phyloP scores from a whole-genome alignment of 148 eudicot genomes.

The Euryodendron excelsum region DNA sequence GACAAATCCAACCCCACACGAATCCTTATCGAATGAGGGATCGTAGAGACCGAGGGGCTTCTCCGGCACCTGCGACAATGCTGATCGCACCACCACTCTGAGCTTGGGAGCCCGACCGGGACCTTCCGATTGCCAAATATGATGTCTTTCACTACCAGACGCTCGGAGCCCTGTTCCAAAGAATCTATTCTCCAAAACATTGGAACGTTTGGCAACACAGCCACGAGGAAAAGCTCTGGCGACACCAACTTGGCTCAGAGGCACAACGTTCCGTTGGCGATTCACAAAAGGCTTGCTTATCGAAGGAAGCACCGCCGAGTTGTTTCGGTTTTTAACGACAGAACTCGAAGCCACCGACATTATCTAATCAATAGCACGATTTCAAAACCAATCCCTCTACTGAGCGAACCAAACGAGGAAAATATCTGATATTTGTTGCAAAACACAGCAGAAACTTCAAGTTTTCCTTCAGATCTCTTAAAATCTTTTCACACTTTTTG shows the following conservation, averaged over 20 bases:
- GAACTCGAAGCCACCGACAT: slow-evolving; percentile 60
- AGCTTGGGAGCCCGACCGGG: slow-evolving; percentile 54
- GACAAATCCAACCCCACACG: slow-evolving; percentile 97
- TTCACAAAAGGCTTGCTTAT: slow-evolving; percentile 17
- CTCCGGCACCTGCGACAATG: slow-evolving; percentile 85
- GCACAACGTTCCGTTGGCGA: slow-evolving; percentile 27
- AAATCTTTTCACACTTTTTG: not conserved
- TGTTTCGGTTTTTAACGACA: slow-evolving; percentile 27
- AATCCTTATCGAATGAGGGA: slow-evolving; percentile 76
- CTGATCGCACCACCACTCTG: slow-evolving; percentile 51
- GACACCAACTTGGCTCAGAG: slow-evolving; percentile 30
- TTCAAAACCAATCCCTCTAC: not conserved
- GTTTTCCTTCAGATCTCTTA: not conserved
- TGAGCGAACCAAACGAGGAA: not conserved
- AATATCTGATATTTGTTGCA: not conserved
- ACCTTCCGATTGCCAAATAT: slow-evolving; percentile 53
- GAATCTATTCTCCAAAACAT: slow-evolving; percentile 22
- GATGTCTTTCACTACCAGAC: slow-evolving; percentile 32
- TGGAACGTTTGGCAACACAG: slow-evolving; percentile 23
- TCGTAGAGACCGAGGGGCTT: slow-evolving; percentile 89
- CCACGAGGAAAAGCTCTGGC: slow-evolving; percentile 32
- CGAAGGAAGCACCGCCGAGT: slow-evolving; percentile 11
- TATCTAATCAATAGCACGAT: not conserved
- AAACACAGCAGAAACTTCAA: not conserved
- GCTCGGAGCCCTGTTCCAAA: slow-evolving; percentile 32